Percentiles rank a stretch among this genome's conserved stretches.
These are phyloP conservation scores for Pseudevernia furfuracea DNA, from an alignment of 495 filamentous ascomycete genomes.

Conservation along the genomic window DNA sequence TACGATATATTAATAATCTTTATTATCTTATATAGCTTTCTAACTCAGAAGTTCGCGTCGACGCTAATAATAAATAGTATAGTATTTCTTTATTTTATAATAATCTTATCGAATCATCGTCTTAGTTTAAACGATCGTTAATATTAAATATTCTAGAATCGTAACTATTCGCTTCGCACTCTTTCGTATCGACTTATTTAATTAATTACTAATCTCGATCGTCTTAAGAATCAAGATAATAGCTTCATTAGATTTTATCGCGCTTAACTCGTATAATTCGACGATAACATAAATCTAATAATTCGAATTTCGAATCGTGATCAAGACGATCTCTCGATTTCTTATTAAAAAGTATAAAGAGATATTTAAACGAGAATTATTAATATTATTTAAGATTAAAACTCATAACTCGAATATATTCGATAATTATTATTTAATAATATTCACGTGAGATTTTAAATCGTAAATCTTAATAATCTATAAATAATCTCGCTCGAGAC, in stretches of 20 bases:
- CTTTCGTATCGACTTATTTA: constrained; percentile 9
- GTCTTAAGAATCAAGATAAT: constrained; percentile 28
- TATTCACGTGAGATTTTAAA: constrained; percentile 13
- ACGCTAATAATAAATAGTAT: constrained; percentile 2
- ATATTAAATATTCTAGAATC: constrained; percentile 31
- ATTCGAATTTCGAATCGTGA: constrained; percentile 35
- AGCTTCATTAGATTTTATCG: constrained; percentile 29
- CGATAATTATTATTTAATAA: background rate
- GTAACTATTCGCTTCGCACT: constrained; percentile 22
- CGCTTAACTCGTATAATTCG: constrained; percentile 30
- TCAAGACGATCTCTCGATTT: constrained; percentile 31
- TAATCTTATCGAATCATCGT: constrained; percentile 23
- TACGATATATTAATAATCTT: constrained; percentile 17
- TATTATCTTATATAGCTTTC: constrained; percentile 6
- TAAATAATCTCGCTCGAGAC: constrained; percentile 16
- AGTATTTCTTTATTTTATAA: constrained; percentile 29
- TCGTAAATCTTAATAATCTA: constrained; percentile 16
- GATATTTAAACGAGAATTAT: constrained; percentile 29
- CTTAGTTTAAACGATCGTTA: constrained; percentile 33
- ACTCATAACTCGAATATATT: background rate
- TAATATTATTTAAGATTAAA: background rate
- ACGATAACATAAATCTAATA: constrained; percentile 28
- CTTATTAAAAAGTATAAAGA: constrained; percentile 30
- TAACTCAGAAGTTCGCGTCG: constrained; percentile 14
- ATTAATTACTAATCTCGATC: constrained; percentile 14